Percentiles rank a stretch among this genome's conserved stretches.
Conservation (phyloP, 2,329 filamentous ascomycete genomes). For the Cladosporium sp. region DNA sequence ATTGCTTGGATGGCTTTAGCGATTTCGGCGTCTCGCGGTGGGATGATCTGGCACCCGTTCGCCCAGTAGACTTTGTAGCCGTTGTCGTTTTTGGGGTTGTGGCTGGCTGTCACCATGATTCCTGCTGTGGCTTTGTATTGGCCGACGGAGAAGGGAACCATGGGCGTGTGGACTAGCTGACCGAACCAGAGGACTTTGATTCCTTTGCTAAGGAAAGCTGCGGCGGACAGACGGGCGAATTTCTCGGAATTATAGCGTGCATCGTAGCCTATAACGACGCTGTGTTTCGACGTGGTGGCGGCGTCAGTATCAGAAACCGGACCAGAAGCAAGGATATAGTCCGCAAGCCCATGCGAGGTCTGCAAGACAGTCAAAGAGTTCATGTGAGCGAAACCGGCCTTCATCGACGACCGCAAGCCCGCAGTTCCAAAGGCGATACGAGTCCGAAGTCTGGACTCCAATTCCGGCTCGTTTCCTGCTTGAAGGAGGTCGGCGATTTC, state of each 20-base stretch:
- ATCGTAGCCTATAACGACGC: conserved; percentile 59
- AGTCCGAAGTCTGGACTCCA: conserved; percentile 49
- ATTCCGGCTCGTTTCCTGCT: conserved; percentile 39
- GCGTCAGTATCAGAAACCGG: background rate
- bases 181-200: conserved; percentile 58
- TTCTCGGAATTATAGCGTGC: conserved; percentile 58
- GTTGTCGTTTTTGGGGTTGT: conserved; percentile 61
- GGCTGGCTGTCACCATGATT: conserved; percentile 62
- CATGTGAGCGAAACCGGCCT: conserved; percentile 55
- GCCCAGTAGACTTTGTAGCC: conserved; percentile 65
- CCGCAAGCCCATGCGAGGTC: conserved; percentile 60
- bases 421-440: conserved; percentile 60
- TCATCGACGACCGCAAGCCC: conserved; percentile 60
- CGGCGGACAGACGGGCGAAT: conserved; percentile 57
- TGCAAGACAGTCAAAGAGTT: conserved; percentile 38
- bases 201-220: conserved; percentile 53
- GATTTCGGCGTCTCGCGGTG: conserved; percentile 57
- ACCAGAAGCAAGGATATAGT: conserved; percentile 48
- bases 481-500: conserved; percentile 52
- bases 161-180: conserved; percentile 53
- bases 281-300: conserved; percentile 30
- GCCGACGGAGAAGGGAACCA: conserved; percentile 58
- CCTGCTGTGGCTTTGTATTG: conserved; percentile 52
- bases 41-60: conserved; percentile 62
- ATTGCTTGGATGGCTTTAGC: conserved; percentile 53